Conservation (phyloP, 305 asterid species). For the Solanum chacoense region DNA sequence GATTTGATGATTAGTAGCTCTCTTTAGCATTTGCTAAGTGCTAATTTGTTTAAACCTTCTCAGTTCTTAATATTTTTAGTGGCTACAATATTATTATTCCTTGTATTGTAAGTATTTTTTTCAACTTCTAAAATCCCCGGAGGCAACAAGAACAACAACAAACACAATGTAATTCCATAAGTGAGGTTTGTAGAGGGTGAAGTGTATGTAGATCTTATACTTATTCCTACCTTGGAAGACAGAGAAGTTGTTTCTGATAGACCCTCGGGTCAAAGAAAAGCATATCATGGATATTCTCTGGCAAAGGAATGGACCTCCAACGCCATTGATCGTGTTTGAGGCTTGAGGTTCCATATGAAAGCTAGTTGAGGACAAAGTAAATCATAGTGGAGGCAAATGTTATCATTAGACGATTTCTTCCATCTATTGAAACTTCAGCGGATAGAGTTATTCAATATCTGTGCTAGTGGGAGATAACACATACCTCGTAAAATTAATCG, state of each 20-base stretch:
- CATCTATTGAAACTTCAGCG: neutral
- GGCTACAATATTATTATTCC: neutral
- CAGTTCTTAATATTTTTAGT: neutral
- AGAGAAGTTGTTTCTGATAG: neutral
- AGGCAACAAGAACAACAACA: neutral
- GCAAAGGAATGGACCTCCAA: neutral
- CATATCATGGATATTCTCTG: neutral
- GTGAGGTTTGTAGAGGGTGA: neutral
- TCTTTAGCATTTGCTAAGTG: neutral
- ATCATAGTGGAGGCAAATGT: neutral
- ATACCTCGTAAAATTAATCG: neutral
- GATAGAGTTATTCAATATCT: neutral
- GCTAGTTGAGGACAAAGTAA: neutral
- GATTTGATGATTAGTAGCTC: neutral
- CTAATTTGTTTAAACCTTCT: neutral
- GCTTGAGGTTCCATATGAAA: neutral
- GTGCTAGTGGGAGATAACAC: neutral
- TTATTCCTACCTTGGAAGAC: neutral
- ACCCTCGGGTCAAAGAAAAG: neutral
- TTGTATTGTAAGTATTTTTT: neutral
- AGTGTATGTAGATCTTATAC: neutral
- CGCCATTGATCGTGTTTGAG: neutral
- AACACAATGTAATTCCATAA: neutral
- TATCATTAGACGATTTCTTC: neutral
- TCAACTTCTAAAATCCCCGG: neutral